Base-by-base conservation (phyloP, 768 basidiomycete genomes). In the Suillus placidus region DNA sequence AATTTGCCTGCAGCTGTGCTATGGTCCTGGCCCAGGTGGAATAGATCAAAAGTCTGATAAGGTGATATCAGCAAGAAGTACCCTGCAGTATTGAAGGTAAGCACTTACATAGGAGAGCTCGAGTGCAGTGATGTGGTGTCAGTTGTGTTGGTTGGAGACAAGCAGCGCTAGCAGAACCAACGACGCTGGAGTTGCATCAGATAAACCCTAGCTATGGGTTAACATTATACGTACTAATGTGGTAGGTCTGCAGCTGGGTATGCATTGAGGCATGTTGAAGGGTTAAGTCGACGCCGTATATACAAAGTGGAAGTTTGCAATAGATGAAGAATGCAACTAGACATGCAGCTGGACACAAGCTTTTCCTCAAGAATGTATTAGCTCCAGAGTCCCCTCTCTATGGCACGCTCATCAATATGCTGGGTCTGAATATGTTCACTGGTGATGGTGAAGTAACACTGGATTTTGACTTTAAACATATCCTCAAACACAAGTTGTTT, bases 131-230 rank as follows among this genome's bases (percentile, higher is more conserved):
- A 5, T 51, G 26, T 51, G 47, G 47, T 49, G 47, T 49, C 23
- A 23, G 5, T 51, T 51, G 49, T 26, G 49, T 49, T 49, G 10
- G 47, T 49, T 49, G 5, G 49, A 51, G 49, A 51, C 49, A 51
- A 51, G 26, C 49, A 49, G 49, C 6, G 8, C 18, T 37, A 37
- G 37, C 37, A 37, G 37, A 37, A 20, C 43, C 18, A 18, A 45
- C 14, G 23, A 26, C 6, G 14, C 23, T 16, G 23, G 14, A 51
- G 26, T 51, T 51, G 49, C 49, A 23, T 51, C 49, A 14, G 23
- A 51, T 51, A 51, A 51, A 51, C 49, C 26, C 49, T 51, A 51
- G 49, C 49, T 51, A 51, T 51, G 49, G 49, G 49, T 51, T 49
- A 49, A 49, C n/a, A 0, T 49, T 51, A 51, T 51, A 51, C 7